These are phyloP conservation scores for Lentinula novae-zelandiae DNA, from an alignment of 1,284 basidiomycete species.

Conservation along the genomic window DNA sequence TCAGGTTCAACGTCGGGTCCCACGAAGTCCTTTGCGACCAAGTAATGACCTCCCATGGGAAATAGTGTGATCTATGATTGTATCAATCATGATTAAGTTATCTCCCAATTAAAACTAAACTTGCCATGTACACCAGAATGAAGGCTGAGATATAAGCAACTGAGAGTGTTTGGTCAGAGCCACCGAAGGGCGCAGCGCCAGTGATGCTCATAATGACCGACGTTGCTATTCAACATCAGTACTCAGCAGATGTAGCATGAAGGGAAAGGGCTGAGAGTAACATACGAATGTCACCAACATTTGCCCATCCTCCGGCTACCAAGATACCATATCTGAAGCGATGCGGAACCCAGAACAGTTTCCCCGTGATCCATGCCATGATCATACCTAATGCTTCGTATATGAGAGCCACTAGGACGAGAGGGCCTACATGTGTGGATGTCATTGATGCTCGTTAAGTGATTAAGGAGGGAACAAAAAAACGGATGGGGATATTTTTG, in stretches of 20 bases:
- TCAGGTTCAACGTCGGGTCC: constrained; percentile 60
- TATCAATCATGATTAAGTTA: not conserved
- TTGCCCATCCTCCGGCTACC: constrained; percentile 62
- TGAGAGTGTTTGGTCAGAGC: constrained; percentile 50
- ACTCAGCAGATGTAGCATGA: not conserved
- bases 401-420: constrained; percentile 48
- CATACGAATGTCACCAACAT: constrained; percentile 68
- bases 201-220: constrained; percentile 58
- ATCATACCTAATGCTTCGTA: constrained; percentile 52
- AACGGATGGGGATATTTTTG: not conserved
- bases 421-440: constrained; percentile 43
- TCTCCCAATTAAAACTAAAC: constrained; percentile 10
- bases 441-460: no score
- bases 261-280: constrained; percentile 15
- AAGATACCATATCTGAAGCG: constrained; percentile 70
- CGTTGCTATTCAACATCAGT: constrained; percentile 41
- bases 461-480: constrained; percentile 3
- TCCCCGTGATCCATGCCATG: constrained; percentile 55
- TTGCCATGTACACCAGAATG: constrained; percentile 40
- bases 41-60: constrained; percentile 49
- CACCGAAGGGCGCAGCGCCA: constrained; percentile 48
- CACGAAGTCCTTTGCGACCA: constrained; percentile 55
- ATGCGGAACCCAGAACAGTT: constrained; percentile 75
- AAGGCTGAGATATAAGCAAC: constrained; percentile 58
- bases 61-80: constrained; percentile 54